phyloP scores from a whole-genome alignment of 2,329 filamentous ascomycete species.

The Fusarium palustre region DNA sequence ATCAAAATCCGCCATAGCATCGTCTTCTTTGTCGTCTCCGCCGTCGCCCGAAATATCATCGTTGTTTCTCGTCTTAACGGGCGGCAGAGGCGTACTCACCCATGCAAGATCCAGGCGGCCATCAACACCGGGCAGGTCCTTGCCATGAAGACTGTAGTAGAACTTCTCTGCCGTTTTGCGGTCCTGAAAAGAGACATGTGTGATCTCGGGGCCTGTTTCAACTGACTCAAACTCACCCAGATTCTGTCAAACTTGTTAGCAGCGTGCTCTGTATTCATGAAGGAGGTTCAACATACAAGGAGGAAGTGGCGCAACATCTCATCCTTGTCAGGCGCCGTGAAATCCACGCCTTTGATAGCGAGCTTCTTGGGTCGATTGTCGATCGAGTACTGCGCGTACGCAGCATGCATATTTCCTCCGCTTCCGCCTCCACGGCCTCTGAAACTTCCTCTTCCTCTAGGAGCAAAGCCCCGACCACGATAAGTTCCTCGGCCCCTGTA shows the following conservation, averaged over 20 bases:
- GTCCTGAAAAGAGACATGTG: conserved; percentile 73
- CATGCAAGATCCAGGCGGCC: conserved; percentile 75
- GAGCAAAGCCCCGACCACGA: conserved; percentile 45
- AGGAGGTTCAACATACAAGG: conserved; percentile 63
- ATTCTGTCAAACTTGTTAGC: conserved; percentile 56
- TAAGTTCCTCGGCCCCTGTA: conserved; percentile 50
- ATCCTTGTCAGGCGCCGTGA: conserved; percentile 71
- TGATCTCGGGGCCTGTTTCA: conserved; percentile 59
- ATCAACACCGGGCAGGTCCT: conserved; percentile 70
- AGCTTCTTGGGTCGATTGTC: conserved; percentile 81
- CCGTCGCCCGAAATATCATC: conserved; percentile 9
- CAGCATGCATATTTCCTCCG: conserved; percentile 61
- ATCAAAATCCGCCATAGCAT: conserved; percentile 43
- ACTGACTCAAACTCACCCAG: conserved; percentile 72
- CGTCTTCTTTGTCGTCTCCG: conserved; percentile 47
- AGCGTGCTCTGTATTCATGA: background rate
- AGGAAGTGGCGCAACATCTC: conserved; percentile 79
- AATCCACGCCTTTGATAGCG: conserved; percentile 71
- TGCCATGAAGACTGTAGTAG: conserved; percentile 67
- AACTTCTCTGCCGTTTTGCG: conserved; percentile 78
- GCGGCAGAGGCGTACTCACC: conserved; percentile 56
- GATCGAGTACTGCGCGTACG: conserved; percentile 73
- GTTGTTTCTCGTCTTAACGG: conserved; percentile 35
- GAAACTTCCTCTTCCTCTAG: conserved; percentile 55
- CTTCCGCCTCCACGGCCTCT: conserved; percentile 56